Percentiles rank a stretch among this genome's conserved stretches.
Evolutionary conservation across 2,329 filamentous ascomycete genomes (phyloP).

Genomic region (Dothideomycetes sp.): DNA sequence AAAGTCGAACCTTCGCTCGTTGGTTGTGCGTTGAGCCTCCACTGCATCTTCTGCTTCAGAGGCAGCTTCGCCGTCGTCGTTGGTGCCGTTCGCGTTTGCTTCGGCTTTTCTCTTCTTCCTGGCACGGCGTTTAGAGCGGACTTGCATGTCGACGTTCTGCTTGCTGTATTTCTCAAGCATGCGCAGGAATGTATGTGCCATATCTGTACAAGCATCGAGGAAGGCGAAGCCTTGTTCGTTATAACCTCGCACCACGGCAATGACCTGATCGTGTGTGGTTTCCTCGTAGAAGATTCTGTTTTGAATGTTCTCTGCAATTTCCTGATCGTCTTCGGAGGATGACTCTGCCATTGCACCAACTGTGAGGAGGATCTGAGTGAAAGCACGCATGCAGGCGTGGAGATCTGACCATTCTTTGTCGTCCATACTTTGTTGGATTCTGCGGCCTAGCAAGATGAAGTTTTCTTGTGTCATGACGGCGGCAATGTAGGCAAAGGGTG

Average conservation of each 20-base stretch:
- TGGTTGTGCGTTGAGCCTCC: conserved; percentile 59
- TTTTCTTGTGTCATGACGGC: conserved; percentile 89
- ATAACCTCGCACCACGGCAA: conserved; percentile 72
- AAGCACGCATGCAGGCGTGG: conserved; percentile 82
- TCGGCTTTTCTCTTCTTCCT: conserved; percentile 59
- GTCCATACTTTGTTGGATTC: conserved; percentile 70
- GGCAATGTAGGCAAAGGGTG: conserved; percentile 79
- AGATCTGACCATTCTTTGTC: conserved; percentile 81
- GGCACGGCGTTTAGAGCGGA: conserved; percentile 68
- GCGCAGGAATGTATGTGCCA: conserved; percentile 82
- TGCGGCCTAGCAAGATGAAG: conserved; percentile 77
- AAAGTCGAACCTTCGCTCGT: conserved; percentile 92
- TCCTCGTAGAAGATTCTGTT: conserved; percentile 98
- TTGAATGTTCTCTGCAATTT: conserved; percentile 95
- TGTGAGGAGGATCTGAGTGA: conserved; percentile 79
- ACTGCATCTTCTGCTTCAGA: conserved; percentile 59
- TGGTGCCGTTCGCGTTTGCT: conserved; percentile 26
- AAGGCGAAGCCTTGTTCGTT: conserved; percentile 93
- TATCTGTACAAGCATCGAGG: conserved; percentile 81
- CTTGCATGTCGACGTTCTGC: conserved; percentile 86
- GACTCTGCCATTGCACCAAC: conserved; percentile 88
- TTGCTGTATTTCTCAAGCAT: conserved; percentile 91
- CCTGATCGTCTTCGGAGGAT: conserved; percentile 81
- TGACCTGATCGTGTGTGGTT: conserved; percentile 78
- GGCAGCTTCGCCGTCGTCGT: conserved; percentile 46